These are phyloP conservation scores for Chamaecrista fasciculata DNA, from an alignment of 306 rosid species.

Conservation along the genomic window DNA sequence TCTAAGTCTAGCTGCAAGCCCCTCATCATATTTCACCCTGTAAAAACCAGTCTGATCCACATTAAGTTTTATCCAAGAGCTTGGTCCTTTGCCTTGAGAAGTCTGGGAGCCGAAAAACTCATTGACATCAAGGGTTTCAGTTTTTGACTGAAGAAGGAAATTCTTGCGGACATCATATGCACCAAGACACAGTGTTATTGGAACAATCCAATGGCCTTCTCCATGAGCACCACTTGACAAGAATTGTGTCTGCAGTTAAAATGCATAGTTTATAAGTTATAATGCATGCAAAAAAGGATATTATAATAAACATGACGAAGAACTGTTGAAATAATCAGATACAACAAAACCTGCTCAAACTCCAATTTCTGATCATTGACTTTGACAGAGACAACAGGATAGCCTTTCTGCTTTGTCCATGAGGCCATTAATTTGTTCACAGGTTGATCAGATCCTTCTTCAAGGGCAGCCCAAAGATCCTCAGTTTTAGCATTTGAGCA, in stretches of 20 bases:
- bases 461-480: slow-evolving; percentile 95
- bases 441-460: slow-evolving; percentile 90
- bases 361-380: slow-evolving; percentile 61
- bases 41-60: slow-evolving; percentile 95
- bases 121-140: slow-evolving; percentile 52
- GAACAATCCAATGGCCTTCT: slow-evolving; percentile 86
- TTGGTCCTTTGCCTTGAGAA: slow-evolving; percentile 28
- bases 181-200: slow-evolving; percentile 70
- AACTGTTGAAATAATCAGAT: slow-evolving; percentile 25
- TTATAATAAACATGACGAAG: slow-evolving; percentile 16
- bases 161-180: slow-evolving; percentile 64
- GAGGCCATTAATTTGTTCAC: slow-evolving; percentile 84
- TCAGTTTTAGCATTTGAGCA: slow-evolving; percentile 85
- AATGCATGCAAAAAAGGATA: slow-evolving; percentile 15
- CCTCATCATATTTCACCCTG: slow-evolving; percentile 86
- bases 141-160: slow-evolving; percentile 64
- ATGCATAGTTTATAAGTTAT: slow-evolving; percentile 20
- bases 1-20: slow-evolving; percentile 70
- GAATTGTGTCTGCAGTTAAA: slow-evolving; percentile 67
- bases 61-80: slow-evolving; percentile 79
- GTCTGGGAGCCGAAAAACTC: slow-evolving; percentile 38
- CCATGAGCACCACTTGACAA: slow-evolving; percentile 76
- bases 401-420: slow-evolving; percentile 94
- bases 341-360: slow-evolving; percentile 72
- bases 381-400: slow-evolving; percentile 79